phyloP scores from a whole-genome alignment of 208 protist genomes.

The Leptomonas pyrrhocoris region DNA sequence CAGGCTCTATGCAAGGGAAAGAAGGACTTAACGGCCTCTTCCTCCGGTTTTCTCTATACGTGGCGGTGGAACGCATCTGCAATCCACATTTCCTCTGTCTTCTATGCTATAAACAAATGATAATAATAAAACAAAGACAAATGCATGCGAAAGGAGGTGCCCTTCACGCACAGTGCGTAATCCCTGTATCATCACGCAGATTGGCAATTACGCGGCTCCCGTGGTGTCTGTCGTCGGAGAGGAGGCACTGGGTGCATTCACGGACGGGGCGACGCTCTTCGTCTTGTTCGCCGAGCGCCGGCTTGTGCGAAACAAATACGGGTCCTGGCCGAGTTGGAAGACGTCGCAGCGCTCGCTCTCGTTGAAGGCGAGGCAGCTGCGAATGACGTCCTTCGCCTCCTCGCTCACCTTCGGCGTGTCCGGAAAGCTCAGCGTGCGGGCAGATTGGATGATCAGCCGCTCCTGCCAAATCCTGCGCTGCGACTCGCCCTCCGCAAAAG shows the following conservation, averaged over 20 bases:
- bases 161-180: no score
- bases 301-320: slow-evolving; percentile 59
- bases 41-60: no score
- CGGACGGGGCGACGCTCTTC: slow-evolving; percentile 17
- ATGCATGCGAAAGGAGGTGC: no score
- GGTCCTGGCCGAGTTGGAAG: slow-evolving; percentile 69
- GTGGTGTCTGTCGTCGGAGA: slow-evolving; percentile 1
- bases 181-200: not conserved
- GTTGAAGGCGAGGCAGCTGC: slow-evolving; percentile 70
- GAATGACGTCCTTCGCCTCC: slow-evolving; percentile 81
- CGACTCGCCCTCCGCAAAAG: slow-evolving; percentile 94
- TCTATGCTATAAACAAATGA: no score
- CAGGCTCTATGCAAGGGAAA: no score
- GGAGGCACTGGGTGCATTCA: not conserved
- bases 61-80: no score
- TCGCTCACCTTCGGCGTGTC: slow-evolving; percentile 74
- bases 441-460: slow-evolving; percentile 73
- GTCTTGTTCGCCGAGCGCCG: slow-evolving; percentile 33
- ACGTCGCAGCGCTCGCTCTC: slow-evolving; percentile 77
- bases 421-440: slow-evolving; percentile 65
- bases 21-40: no score
- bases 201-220: not conserved
- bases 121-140: no score
- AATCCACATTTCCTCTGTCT: no score
- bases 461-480: slow-evolving; percentile 89